Base-by-base conservation (phyloP, 805 yeast genomes). In the Nakazawaea ambrosiae region DNA sequence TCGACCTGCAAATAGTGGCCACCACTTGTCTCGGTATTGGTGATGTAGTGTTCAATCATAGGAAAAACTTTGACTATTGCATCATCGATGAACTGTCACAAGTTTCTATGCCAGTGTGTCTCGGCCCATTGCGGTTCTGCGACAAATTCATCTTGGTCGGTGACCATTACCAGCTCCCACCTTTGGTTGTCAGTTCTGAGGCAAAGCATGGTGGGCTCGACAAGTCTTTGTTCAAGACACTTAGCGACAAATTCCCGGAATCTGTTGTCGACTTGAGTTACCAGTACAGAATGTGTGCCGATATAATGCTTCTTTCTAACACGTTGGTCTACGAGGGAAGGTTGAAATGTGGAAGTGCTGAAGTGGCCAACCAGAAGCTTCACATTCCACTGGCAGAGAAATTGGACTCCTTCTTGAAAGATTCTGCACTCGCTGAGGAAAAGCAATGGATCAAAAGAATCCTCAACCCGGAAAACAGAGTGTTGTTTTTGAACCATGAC, bases 71-170 rank as follows among this genome's bases (percentile, higher is more conserved):
- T 57, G 98, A 92, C 51, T 90, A 84, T 53, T 94, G 97, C 53
- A 88, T 92, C 29, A 72, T 92, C 31, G 99, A 92, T 56, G 99
- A 92, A 56, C 97, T 97, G 0, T 88, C 97, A 1, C 98, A 92
- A 52, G 84, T 90, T 1, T 81, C 97, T 0, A 68, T 90, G 68
- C 98, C 99, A 0, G 69, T 85, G 5, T 83, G 94, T 48, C 57
- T 92, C 20, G 98, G 97, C 0, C 97, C 98, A 0, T 56, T 92
- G 33, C 58, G 88, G 23, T 74, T 72, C 45, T 80, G 88, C 24
- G 80, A 81, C 31, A 83, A 73, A 55, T 92, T 90, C 54, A 70
- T 92, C 1, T 67, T 92, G 43, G 97, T 92, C n/a, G 99, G 99
- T 8, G 99, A 92, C 54, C 97, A 92, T 55, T 76, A 73, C 46